phyloP scores from a whole-genome alignment of 768 basidiomycete genomes.

The Suillus plorans region DNA sequence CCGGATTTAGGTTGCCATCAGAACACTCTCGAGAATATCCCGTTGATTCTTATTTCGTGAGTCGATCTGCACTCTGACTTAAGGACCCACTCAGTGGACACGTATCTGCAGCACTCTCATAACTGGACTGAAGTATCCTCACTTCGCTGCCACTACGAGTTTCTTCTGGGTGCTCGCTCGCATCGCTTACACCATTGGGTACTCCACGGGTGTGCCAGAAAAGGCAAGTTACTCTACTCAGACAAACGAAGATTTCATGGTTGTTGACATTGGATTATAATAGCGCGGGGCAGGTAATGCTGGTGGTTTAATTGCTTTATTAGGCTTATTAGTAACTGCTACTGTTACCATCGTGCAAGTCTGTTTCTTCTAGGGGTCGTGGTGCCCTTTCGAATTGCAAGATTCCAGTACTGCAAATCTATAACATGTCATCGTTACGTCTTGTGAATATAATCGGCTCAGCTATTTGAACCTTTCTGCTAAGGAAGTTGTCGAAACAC shows the following conservation, averaged over 20 bases:
- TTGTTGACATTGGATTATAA: background rate
- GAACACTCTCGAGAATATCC: background rate
- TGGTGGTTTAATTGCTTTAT: background rate
- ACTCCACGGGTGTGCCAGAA: background rate
- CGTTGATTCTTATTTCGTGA: background rate
- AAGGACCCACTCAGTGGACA: background rate
- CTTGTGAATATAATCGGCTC: background rate
- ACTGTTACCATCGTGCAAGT: background rate
- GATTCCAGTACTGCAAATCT: background rate
- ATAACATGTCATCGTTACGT: background rate
- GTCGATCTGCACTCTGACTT: background rate
- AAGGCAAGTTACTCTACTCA: background rate
- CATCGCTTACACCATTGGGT: background rate
- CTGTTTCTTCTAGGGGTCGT: background rate
- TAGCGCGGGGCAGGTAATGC: background rate
- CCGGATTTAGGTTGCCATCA: background rate
- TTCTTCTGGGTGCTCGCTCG: background rate
- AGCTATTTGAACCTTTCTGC: background rate
- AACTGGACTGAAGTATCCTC: background rate
- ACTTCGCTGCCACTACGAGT: background rate
- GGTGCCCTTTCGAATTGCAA: background rate
- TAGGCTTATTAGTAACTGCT: background rate
- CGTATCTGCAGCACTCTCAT: background rate
- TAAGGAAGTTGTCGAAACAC: background rate
- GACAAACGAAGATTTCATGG: background rate